Evolutionary conservation across 73 alveolate species (phyloP), one percentile per base, ranked within the genome.

Genomic region (Paramecium primaurelia): DNA sequence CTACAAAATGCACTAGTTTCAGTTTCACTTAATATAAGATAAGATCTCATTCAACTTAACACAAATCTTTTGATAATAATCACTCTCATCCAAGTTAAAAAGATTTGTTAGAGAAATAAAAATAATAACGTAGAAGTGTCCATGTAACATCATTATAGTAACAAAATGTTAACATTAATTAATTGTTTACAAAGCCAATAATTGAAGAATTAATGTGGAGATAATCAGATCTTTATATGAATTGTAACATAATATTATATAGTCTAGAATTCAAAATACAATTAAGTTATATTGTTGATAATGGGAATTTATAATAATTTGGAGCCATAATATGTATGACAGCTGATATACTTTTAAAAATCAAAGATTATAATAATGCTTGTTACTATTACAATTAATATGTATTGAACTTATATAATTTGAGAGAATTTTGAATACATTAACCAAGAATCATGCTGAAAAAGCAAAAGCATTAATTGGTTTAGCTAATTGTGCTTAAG

Each of bases 391-490:
- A 20, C 49, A 49, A 80, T 47, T 49, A 80, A 80, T 80, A 28
- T 28, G 91, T 80, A 80, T 80, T 20, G 42, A 80, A 12, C 42
- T 14, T 42, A 12, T 26, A 80, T 80, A 45, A 37, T 80, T 80
- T 25, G 87, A 80, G 91, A 80, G 91, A 80, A 44, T 80, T 80
- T 47, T 80, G 16, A 32, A 45, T 42, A 80, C 91, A 7, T 34
- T 32, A 4, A 80, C 91, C 10, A 47, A 40, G 32, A 80, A 80
- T 26, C 73, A 80, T n/a, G 40, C 58, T 25, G 58, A 80, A 49
- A 80, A 80, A 36, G 91, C 91, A 20, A 80, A 47, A 80, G 37
- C 71, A 10, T 80, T 42, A 14, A 47, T 80, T 8, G 91, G 91
- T 25, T 32, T 80, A 8, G 47, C 91, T 25, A 40, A 80, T 18